Evolutionary conservation across 2,329 filamentous ascomycete genomes (phyloP), one percentile per base, ranked within the genome.

Genomic region (Nemania sp.): DNA sequence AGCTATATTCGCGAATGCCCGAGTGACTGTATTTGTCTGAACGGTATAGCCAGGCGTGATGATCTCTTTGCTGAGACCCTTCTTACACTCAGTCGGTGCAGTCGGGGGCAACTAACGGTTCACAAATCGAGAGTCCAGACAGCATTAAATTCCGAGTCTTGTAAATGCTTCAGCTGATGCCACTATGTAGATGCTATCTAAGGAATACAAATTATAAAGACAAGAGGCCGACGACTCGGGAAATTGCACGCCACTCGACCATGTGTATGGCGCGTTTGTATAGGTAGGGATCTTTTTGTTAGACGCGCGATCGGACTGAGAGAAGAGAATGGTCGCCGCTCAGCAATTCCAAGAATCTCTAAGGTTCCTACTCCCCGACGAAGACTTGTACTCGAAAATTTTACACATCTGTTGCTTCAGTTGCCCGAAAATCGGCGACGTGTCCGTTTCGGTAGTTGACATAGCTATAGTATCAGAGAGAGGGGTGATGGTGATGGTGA

Each of bases 161-260:
- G 30, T 42, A 49, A 49, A 49, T 53, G 49, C 33, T 20, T 57
- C 19, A 23, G 54, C 43, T 54, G 41, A 57, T 54, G 28, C 41
- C 24, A 49, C 49, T 23, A 43, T 45, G 36, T 36, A 49, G 51
- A 61, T 64, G 57, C 57, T 64, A 61, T 49, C 33, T 60, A 64
- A 44, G 46, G 49, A 44, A 64, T 64, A 59, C 57, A 59, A 58
- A 20, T 56, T 39, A 15, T 48, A 30, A 52, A 52, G 26, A 52
- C 44, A 42, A 20, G 42, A n/a, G 37, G 22, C 37, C 37, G 37
- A 43, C 19, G 33, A 43, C 31, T 31, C 3, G n/a, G 15, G 8
- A 22, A 8, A 24, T 37, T 33, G 23, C 37, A 43, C 44, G 31
- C 44, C 44, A 31, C 37, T 45, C 15, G 33, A 11, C 45, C 33